These are phyloP conservation scores for Pseudogymnoascus sp. DNA, from an alignment of 2,329 filamentous ascomycete species.

Conservation along the genomic window DNA sequence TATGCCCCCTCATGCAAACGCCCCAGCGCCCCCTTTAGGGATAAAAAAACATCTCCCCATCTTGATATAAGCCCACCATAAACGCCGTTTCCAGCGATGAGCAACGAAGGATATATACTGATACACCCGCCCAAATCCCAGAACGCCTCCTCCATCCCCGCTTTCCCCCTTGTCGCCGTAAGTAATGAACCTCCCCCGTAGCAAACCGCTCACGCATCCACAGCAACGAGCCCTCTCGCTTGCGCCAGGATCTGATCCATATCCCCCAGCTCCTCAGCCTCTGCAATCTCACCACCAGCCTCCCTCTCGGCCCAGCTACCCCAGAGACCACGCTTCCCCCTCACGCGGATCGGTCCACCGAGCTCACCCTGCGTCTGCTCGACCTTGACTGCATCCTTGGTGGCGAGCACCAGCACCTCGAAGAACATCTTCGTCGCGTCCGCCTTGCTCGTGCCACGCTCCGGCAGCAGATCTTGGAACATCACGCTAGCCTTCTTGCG, in stretches of 20 bases:
- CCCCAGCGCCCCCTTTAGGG: neutral
- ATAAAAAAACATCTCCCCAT: slow-evolving; percentile 4
- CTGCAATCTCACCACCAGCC: slow-evolving; percentile 51
- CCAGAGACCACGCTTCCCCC: slow-evolving; percentile 93
- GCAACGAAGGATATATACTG: neutral
- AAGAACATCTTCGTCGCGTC: slow-evolving; percentile 99
- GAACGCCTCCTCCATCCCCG: neutral
- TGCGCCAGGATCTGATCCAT: slow-evolving; percentile 10
- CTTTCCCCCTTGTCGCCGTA: neutral
- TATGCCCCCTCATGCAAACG: neutral
- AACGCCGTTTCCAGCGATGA: slow-evolving; percentile 7
- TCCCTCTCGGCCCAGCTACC: slow-evolving; percentile 86
- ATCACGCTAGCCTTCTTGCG: slow-evolving; percentile 70
- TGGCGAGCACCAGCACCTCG: slow-evolving; percentile 88
- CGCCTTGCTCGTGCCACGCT: slow-evolving; percentile 68
- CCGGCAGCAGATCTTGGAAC: slow-evolving; percentile 87
- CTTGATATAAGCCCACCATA: neutral
- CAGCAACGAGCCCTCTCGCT: slow-evolving; percentile 1
- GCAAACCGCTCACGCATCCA: neutral
- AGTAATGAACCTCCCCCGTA: neutral
- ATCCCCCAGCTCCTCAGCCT: slow-evolving; percentile 22
- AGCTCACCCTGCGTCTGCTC: slow-evolving; percentile 70
- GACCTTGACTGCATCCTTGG: slow-evolving; percentile 96
- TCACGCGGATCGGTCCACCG: slow-evolving; percentile 72
- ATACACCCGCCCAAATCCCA: slow-evolving; percentile 1